Conservation (phyloP, 495 filamentous ascomycete species). For the Opeltia flavorubescens region DNA sequence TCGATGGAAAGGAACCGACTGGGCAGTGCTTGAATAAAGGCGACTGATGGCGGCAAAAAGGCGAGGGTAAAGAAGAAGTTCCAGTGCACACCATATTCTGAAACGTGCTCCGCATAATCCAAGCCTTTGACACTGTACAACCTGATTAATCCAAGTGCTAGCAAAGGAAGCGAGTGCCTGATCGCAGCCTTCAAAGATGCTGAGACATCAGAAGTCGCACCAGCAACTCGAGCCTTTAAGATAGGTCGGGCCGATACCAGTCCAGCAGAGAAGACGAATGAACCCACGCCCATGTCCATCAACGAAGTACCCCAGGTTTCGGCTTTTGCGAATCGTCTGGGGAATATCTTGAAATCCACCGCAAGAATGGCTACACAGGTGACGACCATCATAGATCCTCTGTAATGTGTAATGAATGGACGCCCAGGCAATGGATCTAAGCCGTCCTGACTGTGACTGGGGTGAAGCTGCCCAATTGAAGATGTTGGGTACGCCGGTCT, state of each 20-base stretch:
- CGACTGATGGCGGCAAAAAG: conserved; percentile 77
- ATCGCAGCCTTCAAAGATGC: conserved; percentile 46
- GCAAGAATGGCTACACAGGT: conserved; percentile 92
- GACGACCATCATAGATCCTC: conserved; percentile 80
- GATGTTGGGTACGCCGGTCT: conserved; percentile 44
- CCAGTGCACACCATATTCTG: conserved; percentile 97
- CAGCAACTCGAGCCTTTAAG: conserved; percentile 50
- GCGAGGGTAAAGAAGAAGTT: conserved; percentile 99
- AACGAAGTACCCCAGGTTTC: conserved; percentile 96
- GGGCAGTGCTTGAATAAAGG: conserved; percentile 33
- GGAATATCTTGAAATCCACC: conserved; percentile 88
- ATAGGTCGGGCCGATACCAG: conserved; percentile 78
- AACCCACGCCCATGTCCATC: conserved; percentile 96
- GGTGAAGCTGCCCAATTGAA: conserved; percentile 18
- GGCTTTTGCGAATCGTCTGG: conserved; percentile 88
- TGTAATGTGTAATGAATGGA: conserved; percentile 82
- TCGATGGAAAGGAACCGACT: conserved; percentile 57
- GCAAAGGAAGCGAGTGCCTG: conserved; percentile 69
- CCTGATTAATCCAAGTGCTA: conserved; percentile 67
- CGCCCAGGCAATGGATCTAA: conserved; percentile 56
- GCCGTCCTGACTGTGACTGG: conserved; percentile 4
- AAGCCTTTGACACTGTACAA: conserved; percentile 83
- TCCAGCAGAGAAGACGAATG: conserved; percentile 93
- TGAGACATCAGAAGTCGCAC: conserved; percentile 30
- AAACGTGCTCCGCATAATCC: conserved; percentile 94